A percentile compares a stretch with the other conserved stretches of the same genome.
phyloP scores from a whole-genome alignment of 1,139 yeast genomes.

The Protomyces pachydermus region DNA sequence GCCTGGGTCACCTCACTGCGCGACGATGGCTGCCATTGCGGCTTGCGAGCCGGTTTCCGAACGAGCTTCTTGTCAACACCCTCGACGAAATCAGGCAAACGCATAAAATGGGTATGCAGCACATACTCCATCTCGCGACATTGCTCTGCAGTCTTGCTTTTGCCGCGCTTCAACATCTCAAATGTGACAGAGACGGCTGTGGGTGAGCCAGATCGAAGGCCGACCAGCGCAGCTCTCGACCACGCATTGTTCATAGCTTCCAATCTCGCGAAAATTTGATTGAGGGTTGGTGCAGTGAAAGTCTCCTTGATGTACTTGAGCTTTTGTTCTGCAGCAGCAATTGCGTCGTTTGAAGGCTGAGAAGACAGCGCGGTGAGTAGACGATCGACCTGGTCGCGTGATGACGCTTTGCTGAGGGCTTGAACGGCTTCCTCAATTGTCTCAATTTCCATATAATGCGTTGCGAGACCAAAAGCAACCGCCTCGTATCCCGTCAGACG shows the following conservation, averaged over 20 bases:
- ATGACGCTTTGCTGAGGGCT: slow-evolving; percentile 43
- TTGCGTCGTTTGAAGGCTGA: slow-evolving; percentile 62
- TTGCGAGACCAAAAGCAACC: slow-evolving; percentile 72
- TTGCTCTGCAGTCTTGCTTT: slow-evolving; percentile 53
- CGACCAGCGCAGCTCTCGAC: slow-evolving; percentile 55
- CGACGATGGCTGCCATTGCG: not conserved
- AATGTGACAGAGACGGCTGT: slow-evolving; percentile 69
- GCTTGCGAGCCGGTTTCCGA: slow-evolving; percentile 7
- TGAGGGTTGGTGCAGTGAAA: slow-evolving; percentile 57
- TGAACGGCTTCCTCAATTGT: slow-evolving; percentile 57
- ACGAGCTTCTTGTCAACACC: slow-evolving; percentile 71
- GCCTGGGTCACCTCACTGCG: not conserved
- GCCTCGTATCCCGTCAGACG: slow-evolving; percentile 71
- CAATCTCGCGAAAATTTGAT: slow-evolving; percentile 57
- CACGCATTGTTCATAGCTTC: slow-evolving; percentile 54
- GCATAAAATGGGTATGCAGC: slow-evolving; percentile 72
- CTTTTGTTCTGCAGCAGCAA: slow-evolving; percentile 50
- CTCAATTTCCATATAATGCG: slow-evolving; percentile 73
- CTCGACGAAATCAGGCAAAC: slow-evolving; percentile 59
- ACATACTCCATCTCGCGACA: slow-evolving; percentile 69
- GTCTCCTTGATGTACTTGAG: slow-evolving; percentile 62
- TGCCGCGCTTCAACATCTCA: slow-evolving; percentile 62
- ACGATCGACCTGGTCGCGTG: slow-evolving; percentile 63
- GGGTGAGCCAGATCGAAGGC: slow-evolving; percentile 59
- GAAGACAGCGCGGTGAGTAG: slow-evolving; percentile 58